Conservation (phyloP, 192 early-diverging fungal genomes). For the Geranomyces michiganensis region DNA sequence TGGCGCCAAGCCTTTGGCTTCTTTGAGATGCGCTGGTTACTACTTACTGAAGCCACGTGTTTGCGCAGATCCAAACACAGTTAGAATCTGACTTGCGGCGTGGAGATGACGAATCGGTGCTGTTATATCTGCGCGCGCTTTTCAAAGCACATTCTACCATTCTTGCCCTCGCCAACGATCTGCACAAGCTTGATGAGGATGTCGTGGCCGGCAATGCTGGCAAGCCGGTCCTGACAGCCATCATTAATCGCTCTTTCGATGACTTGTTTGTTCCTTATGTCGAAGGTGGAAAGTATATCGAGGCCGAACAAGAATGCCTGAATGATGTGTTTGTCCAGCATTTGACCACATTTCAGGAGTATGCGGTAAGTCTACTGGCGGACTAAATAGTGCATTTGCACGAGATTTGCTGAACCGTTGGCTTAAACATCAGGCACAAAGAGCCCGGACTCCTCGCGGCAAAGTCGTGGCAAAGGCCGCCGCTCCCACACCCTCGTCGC, state of each 20-base stretch:
- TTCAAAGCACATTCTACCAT: slow-evolving; percentile 71
- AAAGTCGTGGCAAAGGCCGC: slow-evolving; percentile 21
- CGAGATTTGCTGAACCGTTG: not conserved
- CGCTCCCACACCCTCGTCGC: slow-evolving; percentile 5
- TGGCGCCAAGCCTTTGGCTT: slow-evolving; percentile 13
- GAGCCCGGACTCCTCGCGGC: slow-evolving; percentile 22
- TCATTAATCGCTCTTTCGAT: slow-evolving; percentile 86
- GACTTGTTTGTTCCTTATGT: slow-evolving; percentile 96
- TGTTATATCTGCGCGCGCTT: slow-evolving; percentile 79
- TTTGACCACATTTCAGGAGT: slow-evolving; percentile 32
- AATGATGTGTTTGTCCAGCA: slow-evolving; percentile 60
- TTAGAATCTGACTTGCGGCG: slow-evolving; percentile 77
- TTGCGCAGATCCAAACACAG: slow-evolving; percentile 79
- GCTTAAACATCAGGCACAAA: slow-evolving; percentile 1
- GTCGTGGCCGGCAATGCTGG: slow-evolving; percentile 50
- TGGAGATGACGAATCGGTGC: slow-evolving; percentile 71
- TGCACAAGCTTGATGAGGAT: slow-evolving; percentile 79
- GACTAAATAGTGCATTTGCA: not conserved
- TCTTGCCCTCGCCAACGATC: slow-evolving; percentile 68
- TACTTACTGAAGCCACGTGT: not conserved
- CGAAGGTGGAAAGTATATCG: slow-evolving; percentile 84
- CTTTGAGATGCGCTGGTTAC: not conserved
- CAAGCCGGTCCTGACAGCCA: slow-evolving; percentile 61
- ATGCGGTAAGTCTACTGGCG: slow-evolving; percentile 28
- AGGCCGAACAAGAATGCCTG: slow-evolving; percentile 74